phyloP scores from a whole-genome alignment of 306 rosid species.

The Erythrophleum fordii region DNA sequence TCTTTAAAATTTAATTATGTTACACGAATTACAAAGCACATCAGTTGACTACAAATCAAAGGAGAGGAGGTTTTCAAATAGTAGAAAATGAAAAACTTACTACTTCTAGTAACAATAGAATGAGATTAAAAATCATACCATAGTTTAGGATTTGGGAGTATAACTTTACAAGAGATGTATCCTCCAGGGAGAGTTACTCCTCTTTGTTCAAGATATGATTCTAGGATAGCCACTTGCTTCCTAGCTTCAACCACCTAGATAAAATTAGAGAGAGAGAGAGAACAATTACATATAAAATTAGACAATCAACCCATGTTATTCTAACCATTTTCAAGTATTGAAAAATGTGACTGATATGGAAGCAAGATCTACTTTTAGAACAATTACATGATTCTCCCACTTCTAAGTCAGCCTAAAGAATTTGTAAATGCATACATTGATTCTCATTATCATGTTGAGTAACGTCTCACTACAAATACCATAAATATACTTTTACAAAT shows the following conservation, averaged over 20 bases:
- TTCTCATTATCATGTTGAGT: background rate
- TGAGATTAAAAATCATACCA: conserved; percentile 58
- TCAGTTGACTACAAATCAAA: background rate
- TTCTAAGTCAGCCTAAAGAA: background rate
- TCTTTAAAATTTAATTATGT: background rate
- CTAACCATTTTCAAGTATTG: background rate
- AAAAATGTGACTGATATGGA: background rate
- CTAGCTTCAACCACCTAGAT: conserved; percentile 70
- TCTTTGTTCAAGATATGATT: conserved; percentile 91
- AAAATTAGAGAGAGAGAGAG: conserved; percentile 20
- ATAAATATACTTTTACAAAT: background rate
- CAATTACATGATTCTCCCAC: conserved; percentile 3
- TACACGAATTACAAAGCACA: background rate
- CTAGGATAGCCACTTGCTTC: conserved; percentile 74
- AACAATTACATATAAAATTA: background rate
- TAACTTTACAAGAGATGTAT: conserved; percentile 74
- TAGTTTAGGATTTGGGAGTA: conserved; percentile 84
- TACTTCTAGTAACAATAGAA: background rate
- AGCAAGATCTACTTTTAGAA: background rate
- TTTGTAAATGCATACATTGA: background rate
- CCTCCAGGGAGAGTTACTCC: conserved; percentile 76
- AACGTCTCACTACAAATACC: background rate
- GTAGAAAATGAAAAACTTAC: background rate
- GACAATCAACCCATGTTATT: conserved; percentile 12
- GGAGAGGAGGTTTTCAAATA: background rate